Evolutionary conservation across 352 stramenopile species (phyloP), one percentile per base, ranked within the genome.

Genomic region (Thalassiosira ordinaria): DNA sequence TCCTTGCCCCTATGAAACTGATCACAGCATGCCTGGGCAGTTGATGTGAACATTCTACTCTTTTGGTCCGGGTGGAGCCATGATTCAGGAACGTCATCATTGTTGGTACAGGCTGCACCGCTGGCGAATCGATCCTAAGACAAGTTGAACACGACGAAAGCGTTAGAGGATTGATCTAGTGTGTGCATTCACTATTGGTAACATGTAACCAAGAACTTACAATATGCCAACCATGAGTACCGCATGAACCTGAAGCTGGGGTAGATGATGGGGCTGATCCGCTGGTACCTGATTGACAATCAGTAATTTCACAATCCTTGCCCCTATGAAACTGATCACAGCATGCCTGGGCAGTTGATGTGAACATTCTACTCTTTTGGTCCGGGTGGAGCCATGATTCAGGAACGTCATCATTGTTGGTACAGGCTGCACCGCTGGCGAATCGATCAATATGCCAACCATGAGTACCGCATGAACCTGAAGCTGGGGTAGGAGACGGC

Each of bases 241-340:
- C 41, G 18, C 41, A 51, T 20, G n/a, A n/a, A 51, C 7, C 16
- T 20, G 41, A 16, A 2, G 8, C 18, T 16, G 41, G 8, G 3
- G 41, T 16, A 2, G 41, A 3, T 20, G 41, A 16, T 20, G 41
- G 16, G 7, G 2, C 41, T 5, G n/a, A n/a, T n/a, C n/a, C n/a
- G n/a, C n/a, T n/a, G n/a, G 7, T 20, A 51, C 18, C 41, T 20
- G 41, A 13, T 5, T 41, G 5, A 41, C 33, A 5, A 41, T 41
- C n/a, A n/a, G n/a, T n/a, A n/a, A n/a, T n/a, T n/a, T n/a, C n/a
- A n/a, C n/a, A n/a, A n/a, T n/a, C n/a, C n/a, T n/a, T n/a, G n/a
- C n/a, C n/a, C n/a, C n/a, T n/a, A 37, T 39, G 57, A 27, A 69
- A 69, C 16, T 53, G 5, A 27, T 31, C 39, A 18, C 60, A 69